Percentiles rank a stretch among this genome's conserved stretches.
These are phyloP conservation scores for Grigorovia transvaalensis DNA, from an alignment of 805 yeast species.

Conservation along the genomic window DNA sequence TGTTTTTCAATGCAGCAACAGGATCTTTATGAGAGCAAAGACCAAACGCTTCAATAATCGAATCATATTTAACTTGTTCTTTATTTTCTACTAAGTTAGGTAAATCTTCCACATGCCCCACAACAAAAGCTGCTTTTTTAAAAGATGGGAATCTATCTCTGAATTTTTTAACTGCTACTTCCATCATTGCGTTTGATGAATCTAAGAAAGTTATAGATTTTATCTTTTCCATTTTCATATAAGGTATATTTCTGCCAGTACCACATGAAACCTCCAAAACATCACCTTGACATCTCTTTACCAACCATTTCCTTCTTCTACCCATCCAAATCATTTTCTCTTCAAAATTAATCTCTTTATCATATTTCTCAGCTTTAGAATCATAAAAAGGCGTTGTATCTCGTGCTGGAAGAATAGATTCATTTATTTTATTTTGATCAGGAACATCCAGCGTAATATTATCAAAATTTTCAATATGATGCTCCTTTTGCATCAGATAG, in stretches of 20 bases:
- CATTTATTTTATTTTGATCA: conserved; percentile 28
- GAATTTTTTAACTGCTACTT: conserved; percentile 65
- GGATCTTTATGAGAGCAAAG: conserved; percentile 95
- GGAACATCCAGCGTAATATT: conserved; percentile 20
- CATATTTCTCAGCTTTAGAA: conserved; percentile 68
- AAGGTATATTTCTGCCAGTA: conserved; percentile 85
- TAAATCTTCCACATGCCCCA: conserved; percentile 81
- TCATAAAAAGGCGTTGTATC: conserved; percentile 81
- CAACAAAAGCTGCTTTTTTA: conserved; percentile 72
- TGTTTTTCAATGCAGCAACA: conserved; percentile 63
- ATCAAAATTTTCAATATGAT: conserved; percentile 27
- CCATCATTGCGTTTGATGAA: conserved; percentile 78
- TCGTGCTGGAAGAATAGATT: conserved; percentile 49
- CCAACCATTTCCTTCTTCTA: conserved; percentile 64
- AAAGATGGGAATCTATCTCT: conserved; percentile 54
- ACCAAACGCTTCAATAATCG: conserved; percentile 90
- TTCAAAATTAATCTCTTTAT: conserved; percentile 58
- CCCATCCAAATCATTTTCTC: conserved; percentile 37
- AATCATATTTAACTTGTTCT: conserved; percentile 60
- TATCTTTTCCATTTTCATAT: conserved; percentile 48
- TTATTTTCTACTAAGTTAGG: conserved; percentile 39
- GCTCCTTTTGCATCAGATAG: conserved; percentile 37
- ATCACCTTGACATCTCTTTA: conserved; percentile 74
- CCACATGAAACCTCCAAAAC: conserved; percentile 93
- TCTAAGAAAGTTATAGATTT: conserved; percentile 78